Base-by-base conservation (phyloP, 2,329 filamentous ascomycete species). In the Penicillium sp. region DNA sequence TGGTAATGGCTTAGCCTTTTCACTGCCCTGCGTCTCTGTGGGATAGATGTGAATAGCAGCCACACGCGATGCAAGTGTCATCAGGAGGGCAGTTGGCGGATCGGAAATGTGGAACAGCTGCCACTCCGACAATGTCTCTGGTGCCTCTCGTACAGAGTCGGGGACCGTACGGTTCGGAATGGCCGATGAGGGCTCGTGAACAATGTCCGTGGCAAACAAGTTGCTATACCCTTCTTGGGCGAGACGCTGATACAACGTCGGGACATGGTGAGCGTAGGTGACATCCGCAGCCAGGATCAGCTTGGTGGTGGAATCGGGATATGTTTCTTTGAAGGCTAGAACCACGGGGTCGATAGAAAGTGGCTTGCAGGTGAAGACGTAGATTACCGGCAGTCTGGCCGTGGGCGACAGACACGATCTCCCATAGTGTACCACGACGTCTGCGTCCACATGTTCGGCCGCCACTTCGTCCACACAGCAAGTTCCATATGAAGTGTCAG, bases 381-480 rank as follows among this genome's bases (percentile, higher is more conserved):
- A 92, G 46, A 97, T 85, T 19, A 96, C 92, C 0, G 93, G 92
- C 48, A 97, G 76, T 51, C 92, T 81, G 10, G 90, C 89, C 0
- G 93, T 96, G 0, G 93, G 93, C 7, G 92, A 97, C 21, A 99
- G 80, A 69, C 94, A 99, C 0, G 93, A 89, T 48, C 94, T 83
- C 3, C 94, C 94, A 66, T 97, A 99, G 71, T 99, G 94, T 13
- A 99, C 88, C 1, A 97, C 90, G 0, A 92, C 90, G 58, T 97
- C 89, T 6, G 94, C 92, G 66, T 91, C 83, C 14, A 91, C 89
- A 71, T 99, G 94, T 72, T 99, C 92, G 2, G 94, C 94, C 0
- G 94, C 94, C 36, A 97, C 88, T 76, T 99, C 94, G 68, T 99
- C 94, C 16, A 97, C 92, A 68, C 94, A 99, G 76, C 94, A 99